Evolutionary conservation across 345 rosid genomes (phyloP).

Genomic region (Sonneratia alba): DNA sequence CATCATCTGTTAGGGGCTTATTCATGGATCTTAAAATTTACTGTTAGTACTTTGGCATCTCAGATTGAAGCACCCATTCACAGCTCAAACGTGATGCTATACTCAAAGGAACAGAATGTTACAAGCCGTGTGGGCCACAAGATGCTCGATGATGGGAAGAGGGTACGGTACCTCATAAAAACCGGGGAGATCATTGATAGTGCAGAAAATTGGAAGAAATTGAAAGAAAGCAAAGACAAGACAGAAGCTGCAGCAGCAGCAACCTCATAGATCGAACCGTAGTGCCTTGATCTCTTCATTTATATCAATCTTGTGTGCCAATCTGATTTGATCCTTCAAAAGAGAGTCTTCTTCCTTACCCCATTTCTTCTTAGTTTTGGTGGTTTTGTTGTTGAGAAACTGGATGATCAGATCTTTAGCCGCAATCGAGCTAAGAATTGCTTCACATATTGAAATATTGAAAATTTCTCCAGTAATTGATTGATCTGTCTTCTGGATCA

Average conservation of each 20-base stretch:
- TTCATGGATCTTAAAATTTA: background rate
- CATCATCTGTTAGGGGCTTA: background rate
- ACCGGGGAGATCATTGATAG: conserved; percentile 80
- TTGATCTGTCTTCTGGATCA: background rate
- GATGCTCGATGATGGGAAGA: conserved; percentile 53
- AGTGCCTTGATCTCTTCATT: conserved; percentile 5
- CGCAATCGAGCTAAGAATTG: background rate
- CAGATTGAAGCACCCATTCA: conserved; percentile 95
- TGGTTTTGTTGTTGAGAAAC: background rate
- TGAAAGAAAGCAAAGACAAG: conserved; percentile 57
- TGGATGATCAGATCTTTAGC: background rate
- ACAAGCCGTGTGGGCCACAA: conserved; percentile 83
- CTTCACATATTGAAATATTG: background rate
- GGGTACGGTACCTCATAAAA: conserved; percentile 69
- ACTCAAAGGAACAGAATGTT: conserved; percentile 68
- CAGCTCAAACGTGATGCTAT: conserved; percentile 91
- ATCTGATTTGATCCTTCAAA: background rate
- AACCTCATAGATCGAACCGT: background rate
- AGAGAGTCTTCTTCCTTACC: background rate
- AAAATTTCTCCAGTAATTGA: background rate
- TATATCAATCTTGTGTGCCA: conserved; percentile 6
- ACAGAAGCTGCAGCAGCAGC: conserved; percentile 40
- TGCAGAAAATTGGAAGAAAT: conserved; percentile 58
- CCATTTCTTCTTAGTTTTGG: background rate
- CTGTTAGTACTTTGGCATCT: conserved; percentile 16